Percentiles rank a stretch among this genome's conserved stretches.
Evolutionary conservation across 768 basidiomycete genomes (phyloP).

Genomic region (Pleurotus tuoliensis): DNA sequence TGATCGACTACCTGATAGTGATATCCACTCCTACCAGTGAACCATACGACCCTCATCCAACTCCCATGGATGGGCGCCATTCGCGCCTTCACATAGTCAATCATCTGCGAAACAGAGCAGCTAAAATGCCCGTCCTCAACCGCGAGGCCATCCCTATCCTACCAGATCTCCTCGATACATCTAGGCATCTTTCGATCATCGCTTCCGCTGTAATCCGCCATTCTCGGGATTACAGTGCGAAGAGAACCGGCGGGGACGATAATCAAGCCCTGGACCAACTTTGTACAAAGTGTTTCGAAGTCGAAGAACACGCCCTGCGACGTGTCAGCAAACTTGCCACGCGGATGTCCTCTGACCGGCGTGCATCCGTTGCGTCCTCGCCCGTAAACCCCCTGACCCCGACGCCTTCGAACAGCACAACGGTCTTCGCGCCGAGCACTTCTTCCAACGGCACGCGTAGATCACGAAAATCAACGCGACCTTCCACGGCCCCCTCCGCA

Average conservation of each 20-base stretch:
- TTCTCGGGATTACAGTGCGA: slow-evolving; percentile 39
- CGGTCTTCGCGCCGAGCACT: slow-evolving; percentile 12
- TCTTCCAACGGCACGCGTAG: slow-evolving; percentile 10
- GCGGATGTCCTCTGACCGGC: slow-evolving; percentile 27
- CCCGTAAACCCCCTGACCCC: slow-evolving; percentile 10
- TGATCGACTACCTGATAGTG: slow-evolving; percentile 75
- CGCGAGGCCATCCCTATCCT: slow-evolving; percentile 69
- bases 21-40: slow-evolving; percentile 58
- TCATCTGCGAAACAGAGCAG: slow-evolving; percentile 53
- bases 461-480: slow-evolving; percentile 28
- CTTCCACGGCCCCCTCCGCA: slow-evolving; percentile 47
- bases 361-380: slow-evolving; percentile 10
- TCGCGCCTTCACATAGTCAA: slow-evolving; percentile 52
- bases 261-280: slow-evolving; percentile 50
- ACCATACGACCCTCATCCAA: slow-evolving; percentile 19
- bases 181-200: slow-evolving; percentile 73
- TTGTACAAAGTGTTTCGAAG: slow-evolving; percentile 57
- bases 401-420: slow-evolving; percentile 8
- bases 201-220: slow-evolving; percentile 73
- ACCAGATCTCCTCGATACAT: slow-evolving; percentile 74
- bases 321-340: slow-evolving; percentile 62
- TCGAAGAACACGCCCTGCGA: slow-evolving; percentile 65
- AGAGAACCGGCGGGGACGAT: slow-evolving; percentile 26
- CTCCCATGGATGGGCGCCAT: slow-evolving; percentile 35
- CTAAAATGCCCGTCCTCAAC: slow-evolving; percentile 51